Evolutionary conservation across 2,329 filamentous ascomycete species (phyloP).

Genomic region (Ophiosphaerella korrae): DNA sequence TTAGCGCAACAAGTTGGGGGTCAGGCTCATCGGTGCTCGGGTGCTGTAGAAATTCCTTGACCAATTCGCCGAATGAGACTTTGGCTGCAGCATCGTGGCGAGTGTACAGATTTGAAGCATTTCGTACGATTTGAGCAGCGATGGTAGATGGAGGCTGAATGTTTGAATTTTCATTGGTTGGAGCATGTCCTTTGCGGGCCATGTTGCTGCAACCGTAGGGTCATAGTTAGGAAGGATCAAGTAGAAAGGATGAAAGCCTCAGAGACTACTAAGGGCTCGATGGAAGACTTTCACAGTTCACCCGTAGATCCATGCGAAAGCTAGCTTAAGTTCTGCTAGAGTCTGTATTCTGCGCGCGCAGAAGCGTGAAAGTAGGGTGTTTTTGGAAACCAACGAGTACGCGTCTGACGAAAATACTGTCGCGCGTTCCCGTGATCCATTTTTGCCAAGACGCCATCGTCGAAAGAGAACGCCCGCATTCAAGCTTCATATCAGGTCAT

Average conservation of each 20-base stretch:
- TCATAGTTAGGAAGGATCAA: slow-evolving; percentile 24
- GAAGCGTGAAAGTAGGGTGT: no score
- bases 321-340: no score
- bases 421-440: slow-evolving; percentile 9
- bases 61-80: slow-evolving; percentile 75
- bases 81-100: slow-evolving; percentile 69
- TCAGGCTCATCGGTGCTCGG: slow-evolving; percentile 64
- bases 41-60: slow-evolving; percentile 64
- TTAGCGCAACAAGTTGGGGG: slow-evolving; percentile 78
- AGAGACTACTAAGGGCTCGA: background rate
- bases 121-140: slow-evolving; percentile 84
- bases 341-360: no score
- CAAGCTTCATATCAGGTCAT: slow-evolving; percentile 11
- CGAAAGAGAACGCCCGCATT: slow-evolving; percentile 4
- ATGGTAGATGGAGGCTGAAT: slow-evolving; percentile 72
- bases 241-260: background rate
- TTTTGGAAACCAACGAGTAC: background rate
- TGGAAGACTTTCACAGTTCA: no score
- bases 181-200: slow-evolving; percentile 45
- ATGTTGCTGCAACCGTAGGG: slow-evolving; percentile 37
- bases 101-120: slow-evolving; percentile 69
- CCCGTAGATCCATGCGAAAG: no score
- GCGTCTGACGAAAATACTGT: slow-evolving; percentile 3
- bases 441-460: slow-evolving; percentile 8
- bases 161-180: slow-evolving; percentile 11